Percentiles rank a stretch among this genome's conserved stretches.
phyloP scores from a whole-genome alignment of 2,329 filamentous ascomycete species.

The Amphichorda felina region DNA sequence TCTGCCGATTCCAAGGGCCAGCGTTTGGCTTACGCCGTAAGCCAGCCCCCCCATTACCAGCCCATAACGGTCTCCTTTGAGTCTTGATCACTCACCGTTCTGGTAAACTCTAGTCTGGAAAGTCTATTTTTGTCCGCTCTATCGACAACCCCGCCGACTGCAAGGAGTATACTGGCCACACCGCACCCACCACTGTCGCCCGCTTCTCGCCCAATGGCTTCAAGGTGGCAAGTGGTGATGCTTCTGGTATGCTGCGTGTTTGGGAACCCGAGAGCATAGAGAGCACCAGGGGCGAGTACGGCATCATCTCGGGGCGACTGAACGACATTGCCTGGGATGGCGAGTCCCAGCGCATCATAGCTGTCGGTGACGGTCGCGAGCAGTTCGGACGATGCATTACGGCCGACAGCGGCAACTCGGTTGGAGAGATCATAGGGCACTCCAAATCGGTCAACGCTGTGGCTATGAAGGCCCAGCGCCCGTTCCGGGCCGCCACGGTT shows the following conservation, averaged over 20 bases:
- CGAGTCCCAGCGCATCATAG: constrained; percentile 91
- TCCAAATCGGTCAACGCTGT: constrained; percentile 85
- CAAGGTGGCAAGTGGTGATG: constrained; percentile 88
- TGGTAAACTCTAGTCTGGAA: constrained; percentile 56
- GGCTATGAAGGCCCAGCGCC: constrained; percentile 77
- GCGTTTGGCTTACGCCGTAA: constrained; percentile 82
- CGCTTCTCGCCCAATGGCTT: constrained; percentile 90
- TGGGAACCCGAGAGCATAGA: constrained; percentile 84
- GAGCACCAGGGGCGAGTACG: constrained; percentile 86
- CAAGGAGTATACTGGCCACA: constrained; percentile 90
- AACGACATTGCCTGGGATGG: constrained; percentile 97
- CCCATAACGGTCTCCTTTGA: not conserved
- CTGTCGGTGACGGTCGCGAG: constrained; percentile 90
- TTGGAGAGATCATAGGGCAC: constrained; percentile 89
- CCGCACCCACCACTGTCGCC: constrained; percentile 77
- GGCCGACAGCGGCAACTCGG: constrained; percentile 88
- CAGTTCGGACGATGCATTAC: constrained; percentile 90
- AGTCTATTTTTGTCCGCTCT: constrained; percentile 90
- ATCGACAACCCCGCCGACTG: constrained; percentile 80
- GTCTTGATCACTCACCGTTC: not conserved
- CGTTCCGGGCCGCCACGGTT: constrained; percentile 82
- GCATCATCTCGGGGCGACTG: constrained; percentile 87
- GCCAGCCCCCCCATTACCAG: constrained; percentile 14
- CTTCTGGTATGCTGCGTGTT: constrained; percentile 71
- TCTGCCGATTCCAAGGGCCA: constrained; percentile 83